Base-by-base conservation (phyloP, 2,329 filamentous ascomycete genomes). In the Aureobasidium sp. region DNA sequence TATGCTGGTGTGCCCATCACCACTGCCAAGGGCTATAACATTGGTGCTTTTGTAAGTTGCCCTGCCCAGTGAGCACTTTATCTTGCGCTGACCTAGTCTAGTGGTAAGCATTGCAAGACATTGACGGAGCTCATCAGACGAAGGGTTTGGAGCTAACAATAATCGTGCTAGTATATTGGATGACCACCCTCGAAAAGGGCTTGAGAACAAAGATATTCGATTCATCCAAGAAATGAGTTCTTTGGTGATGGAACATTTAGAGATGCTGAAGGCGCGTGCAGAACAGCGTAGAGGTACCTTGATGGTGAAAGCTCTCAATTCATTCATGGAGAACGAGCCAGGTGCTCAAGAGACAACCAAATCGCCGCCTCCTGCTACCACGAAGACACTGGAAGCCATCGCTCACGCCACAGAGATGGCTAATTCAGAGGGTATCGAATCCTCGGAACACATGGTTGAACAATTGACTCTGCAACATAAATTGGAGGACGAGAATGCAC, bases 171-270 rank as follows among this genome's bases (percentile, higher is more conserved):
- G 81, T 45, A 79, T 87, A 2, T 74, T 84, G 2, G 85, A 87
- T 65, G 78, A 81, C 32, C 74, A 77, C n/a, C 79, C 83, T 0
- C 79, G 82, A 27, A 66, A 79, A 47, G 80, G 79, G 0, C 67
- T 88, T 29, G 73, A 70, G 7, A 68, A 74, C 1, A 74, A 75
- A 10, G 79, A 85, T 61, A 61, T 81, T 3, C 75, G 78, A 36
- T 85, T 83, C 53, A 73, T 88, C 69, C 77, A 80, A 47, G 83
- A 84, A 44, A 77, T 87, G 49, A 25, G 47, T 10, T 73, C 74
- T 21, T 80, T 83, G 4, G 76, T 85, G 5, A 84, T 85, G 74
- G 79, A 84, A 41, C 85, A 87, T 62, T 69, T 88, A 7, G 83
- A 85, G 72, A 81, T 77, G 75, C 81, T 75, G 48, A 77, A 78